Evolutionary conservation across 805 yeast species (phyloP), one percentile per base, ranked within the genome.

Genomic region (Candida fluviatilis): DNA sequence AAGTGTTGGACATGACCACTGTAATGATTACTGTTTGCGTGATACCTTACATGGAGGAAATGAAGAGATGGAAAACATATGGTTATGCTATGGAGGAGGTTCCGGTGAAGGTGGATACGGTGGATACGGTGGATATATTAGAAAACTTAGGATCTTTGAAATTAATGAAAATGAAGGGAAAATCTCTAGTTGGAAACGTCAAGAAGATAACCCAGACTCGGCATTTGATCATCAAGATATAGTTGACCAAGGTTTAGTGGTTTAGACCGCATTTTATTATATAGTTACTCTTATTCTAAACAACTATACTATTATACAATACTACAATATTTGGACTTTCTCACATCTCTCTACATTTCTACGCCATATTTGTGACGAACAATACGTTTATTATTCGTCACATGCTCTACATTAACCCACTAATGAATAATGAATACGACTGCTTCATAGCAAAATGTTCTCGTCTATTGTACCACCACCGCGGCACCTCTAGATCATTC

Each of bases 81-180:
- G 95, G 95, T 64, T 93, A 24, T 93, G 99, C 54, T 89, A 88
- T 55, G 99, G 96, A 3, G 99, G 99, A 18, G 95, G 81, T 1
- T 73, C 76, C 4, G 99, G 98, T 12, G 95, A 87, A 62, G 99
- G 98, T 28, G 98, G 96, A 0, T 93, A 93, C 55, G 97, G 84
- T 6, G 97, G 97, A 0, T 88, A 89, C 51, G 91, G 89, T 1
- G 91, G 90, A 2, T 86, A 83, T 23, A 69, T 82, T n/a, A 76
- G 99, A 50, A 72, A 97, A 39, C 52, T 88, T 32, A 69, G 99
- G 35, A 50, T 82, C 0, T 91, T 71, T 55, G 88, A 84, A 30
- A 50, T 90, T 10, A 82, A 88, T 54, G 54, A 75, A 1, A 51
- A 58, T 5, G 54, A 57, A 1, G 70, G 73, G 2, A 62, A 63